A percentile compares a stretch with the other conserved stretches of the same genome.
Evolutionary conservation across 352 stramenopile genomes (phyloP).

Genomic region (Phytophthora palmivora): DNA sequence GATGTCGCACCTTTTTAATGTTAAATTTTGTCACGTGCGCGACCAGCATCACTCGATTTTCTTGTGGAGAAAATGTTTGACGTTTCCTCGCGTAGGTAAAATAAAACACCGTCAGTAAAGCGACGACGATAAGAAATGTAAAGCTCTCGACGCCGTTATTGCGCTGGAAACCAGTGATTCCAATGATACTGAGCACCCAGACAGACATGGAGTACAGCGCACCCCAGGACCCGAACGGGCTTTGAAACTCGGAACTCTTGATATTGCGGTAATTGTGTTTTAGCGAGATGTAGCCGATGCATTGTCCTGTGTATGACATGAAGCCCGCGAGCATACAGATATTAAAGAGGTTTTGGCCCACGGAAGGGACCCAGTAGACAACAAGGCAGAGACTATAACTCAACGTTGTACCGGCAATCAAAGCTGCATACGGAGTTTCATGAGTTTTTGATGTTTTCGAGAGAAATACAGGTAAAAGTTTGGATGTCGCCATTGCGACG

Average conservation of each 20-base stretch:
- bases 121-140: conserved; percentile 26
- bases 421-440: conserved; percentile 31
- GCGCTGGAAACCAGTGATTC: conserved; percentile 37
- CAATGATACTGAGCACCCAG: conserved; percentile 39
- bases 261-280: conserved; percentile 55
- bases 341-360: conserved; percentile 40
- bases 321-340: conserved; percentile 48
- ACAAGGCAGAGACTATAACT: conserved; percentile 48
- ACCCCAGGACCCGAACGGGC: conserved; percentile 42
- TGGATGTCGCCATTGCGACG: conserved; percentile 51
- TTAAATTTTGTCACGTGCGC: conserved; percentile 58
- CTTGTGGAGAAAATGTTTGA: conserved; percentile 49
- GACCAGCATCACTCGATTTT: conserved; percentile 51
- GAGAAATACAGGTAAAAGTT: conserved; percentile 44
- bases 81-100: conserved; percentile 42
- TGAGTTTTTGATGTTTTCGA: conserved; percentile 15
- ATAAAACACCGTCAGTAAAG: conserved; percentile 42
- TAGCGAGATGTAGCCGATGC: conserved; percentile 51
- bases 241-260: conserved; percentile 48
- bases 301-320: conserved; percentile 52
- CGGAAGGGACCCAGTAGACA: conserved; percentile 32
- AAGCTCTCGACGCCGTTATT: conserved; percentile 33
- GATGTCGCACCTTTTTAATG: conserved; percentile 32
- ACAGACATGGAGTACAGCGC: conserved; percentile 42
- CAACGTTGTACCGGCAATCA: conserved; percentile 31